Base-by-base conservation (phyloP, 208 protist genomes). In the Acanthamoeba polyphaga region DNA sequence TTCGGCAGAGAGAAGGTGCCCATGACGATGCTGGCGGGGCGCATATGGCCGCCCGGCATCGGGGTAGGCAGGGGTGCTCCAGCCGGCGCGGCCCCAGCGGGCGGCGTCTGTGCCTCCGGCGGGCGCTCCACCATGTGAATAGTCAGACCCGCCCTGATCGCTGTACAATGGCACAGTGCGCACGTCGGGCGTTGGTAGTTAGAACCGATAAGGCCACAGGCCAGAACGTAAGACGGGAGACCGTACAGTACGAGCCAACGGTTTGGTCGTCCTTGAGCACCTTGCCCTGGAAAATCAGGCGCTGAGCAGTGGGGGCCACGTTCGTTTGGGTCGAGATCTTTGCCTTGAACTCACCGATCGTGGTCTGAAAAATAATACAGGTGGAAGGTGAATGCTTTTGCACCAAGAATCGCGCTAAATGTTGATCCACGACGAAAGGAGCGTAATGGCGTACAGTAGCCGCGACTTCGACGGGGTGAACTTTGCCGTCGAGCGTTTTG, bases 281-380 rank as follows among this genome's bases (percentile, higher is more conserved):
- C n/a, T 92, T 92, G 87, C 87, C 87, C 55, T 92, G 87, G 87
- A 92, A 92, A 17, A 92, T 92, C n/a, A 92, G 64, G 38, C 87
- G 55, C 60, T 92, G 87, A 3, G 34, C 62, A 0, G 32, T 34
- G 46, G 87, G 87, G 3, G 87, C 43, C 29, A 92, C 87, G 24
- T 92, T 92, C 24, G 87, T 92, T 6, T 32, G 0, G 87, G 7
- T 55, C 17, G 17, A 22, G 62, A 92, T 92, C 64, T 92, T 92
- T 12, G 87, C 53, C 43, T 92, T 92, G 24, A 68, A 74, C 34
- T 92, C 87, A 3, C 46, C 22, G n/a, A 92, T 74, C 7, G 87
- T 76, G 46, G 64, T 92, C 87, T 92, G 9, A 60, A 74, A 49
- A 34, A 27, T 43, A 17, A 88, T 6, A 88, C 15, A 66, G 5